phyloP scores from a whole-genome alignment of 306 rosid species.

The Leucaena leucocephala region DNA sequence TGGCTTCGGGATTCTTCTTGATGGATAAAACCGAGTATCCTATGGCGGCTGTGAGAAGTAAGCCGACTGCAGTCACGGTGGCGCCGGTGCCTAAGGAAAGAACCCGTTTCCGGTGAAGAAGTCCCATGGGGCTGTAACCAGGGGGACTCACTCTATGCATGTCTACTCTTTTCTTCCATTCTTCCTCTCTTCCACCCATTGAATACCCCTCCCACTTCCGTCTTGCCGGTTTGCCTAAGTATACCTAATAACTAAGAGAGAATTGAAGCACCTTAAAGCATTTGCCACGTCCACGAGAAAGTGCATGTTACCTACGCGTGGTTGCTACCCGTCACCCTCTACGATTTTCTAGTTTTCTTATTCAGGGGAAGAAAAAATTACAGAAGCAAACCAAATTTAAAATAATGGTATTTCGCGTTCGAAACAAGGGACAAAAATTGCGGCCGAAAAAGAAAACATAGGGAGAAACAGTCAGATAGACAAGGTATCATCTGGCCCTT shows the following conservation, averaged over 20 bases:
- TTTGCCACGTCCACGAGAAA: constrained; percentile 27
- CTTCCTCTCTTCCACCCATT: not conserved
- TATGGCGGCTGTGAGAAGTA: constrained; percentile 39
- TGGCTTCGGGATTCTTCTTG: not conserved
- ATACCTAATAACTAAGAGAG: not conserved
- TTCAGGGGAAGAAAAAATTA: not conserved
- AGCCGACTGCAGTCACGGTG: constrained; percentile 49
- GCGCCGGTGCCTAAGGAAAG: constrained; percentile 50
- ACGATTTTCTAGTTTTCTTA: not conserved
- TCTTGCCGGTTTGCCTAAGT: not conserved
- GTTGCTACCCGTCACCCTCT: not conserved
- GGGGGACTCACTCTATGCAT: not conserved
- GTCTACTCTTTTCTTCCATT: not conserved
- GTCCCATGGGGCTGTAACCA: constrained; percentile 6
- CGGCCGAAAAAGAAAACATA: too few relatives aligned
- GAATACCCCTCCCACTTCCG: constrained; percentile 32
- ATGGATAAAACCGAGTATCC: constrained; percentile 21
- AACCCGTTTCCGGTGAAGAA: not conserved
- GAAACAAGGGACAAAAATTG: not conserved
- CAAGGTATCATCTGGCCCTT: not conserved
- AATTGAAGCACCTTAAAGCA: too few relatives aligned
- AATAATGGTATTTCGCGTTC: too few relatives aligned
- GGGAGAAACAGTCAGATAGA: not conserved
- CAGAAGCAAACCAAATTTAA: too few relatives aligned
- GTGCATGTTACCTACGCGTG: not conserved